Percentiles rank a stretch among this genome's conserved stretches.
These are phyloP conservation scores for Besnoitia besnoiti DNA, from an alignment of 169 alveolate genomes.

Conservation along the genomic window DNA sequence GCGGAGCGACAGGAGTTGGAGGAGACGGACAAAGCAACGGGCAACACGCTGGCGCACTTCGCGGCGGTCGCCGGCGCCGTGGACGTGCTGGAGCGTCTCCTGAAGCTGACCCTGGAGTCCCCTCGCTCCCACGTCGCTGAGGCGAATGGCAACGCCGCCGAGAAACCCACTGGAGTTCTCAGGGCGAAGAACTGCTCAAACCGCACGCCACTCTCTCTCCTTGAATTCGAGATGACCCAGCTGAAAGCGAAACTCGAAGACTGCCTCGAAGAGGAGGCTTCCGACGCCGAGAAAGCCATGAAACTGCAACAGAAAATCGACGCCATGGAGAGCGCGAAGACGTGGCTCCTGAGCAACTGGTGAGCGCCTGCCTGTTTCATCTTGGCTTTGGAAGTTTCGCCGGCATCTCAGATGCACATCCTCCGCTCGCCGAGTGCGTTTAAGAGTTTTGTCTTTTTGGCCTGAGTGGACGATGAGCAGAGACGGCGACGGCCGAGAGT, in stretches of 20 bases:
- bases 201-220: not conserved
- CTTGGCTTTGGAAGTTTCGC: no score
- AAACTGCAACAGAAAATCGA: not conserved
- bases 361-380: not conserved
- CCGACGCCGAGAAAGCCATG: not conserved
- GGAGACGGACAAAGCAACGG: not conserved
- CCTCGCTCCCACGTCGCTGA: no score
- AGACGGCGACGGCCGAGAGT: no score
- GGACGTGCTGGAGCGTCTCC: not conserved
- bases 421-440: no score
- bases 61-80: not conserved
- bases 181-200: not conserved
- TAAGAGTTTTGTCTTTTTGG: no score
- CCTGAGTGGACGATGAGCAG: no score
- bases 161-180: not conserved
- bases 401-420: not conserved
- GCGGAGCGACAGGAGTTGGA: not conserved
- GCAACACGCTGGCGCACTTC: constrained; percentile 11
- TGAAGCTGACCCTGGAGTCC: not conserved
- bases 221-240: not conserved
- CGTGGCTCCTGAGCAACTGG: not conserved
- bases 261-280: not conserved
- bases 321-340: not conserved
- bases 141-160: not conserved
- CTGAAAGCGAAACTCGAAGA: not conserved